Evolutionary conservation across 345 rosid species (phyloP), one percentile per base, ranked within the genome.

Genomic region (Rhodamnia rubescens): DNA sequence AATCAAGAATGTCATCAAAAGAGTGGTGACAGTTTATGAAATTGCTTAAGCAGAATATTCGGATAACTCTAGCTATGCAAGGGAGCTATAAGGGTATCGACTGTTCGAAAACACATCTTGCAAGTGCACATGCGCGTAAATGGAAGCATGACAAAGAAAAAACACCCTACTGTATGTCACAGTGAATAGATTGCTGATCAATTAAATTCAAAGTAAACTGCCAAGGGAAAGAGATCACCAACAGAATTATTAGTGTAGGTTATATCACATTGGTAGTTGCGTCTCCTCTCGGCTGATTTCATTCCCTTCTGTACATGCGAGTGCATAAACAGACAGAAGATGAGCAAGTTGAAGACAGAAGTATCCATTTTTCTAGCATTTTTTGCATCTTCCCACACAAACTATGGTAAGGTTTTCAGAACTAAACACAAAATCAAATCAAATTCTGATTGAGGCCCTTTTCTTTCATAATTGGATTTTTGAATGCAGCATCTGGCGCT

Each of bases 211-310:
- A 50, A 52, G 87, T 36, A 81, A 91, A 78, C 52, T 88, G 81
- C 59, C 44, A 18, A 32, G 81, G 53, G 78, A 29, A 57, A 82
- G 83, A 84, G 86, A 87, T 85, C 53, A 91, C 92, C 90, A 88
- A 93, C 99, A 44, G 99, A 95, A 86, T 95, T 96, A 87, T 95
- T 96, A 84, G 98, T 96, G 90, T 96, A 95, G 74, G 99, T 96
- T 87, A 96, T 95, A 88, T 96, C 98, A 91, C 97, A 94, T 85
- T 88, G 87, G 87, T 96, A 96, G 91, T 91, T 94, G 89, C 88
- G 84, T 90, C 97, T 94, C 89, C 99, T 93, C 91, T 95, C 97
- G 85, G 89, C 89, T 85, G 96, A 88, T 83, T 91, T 90, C 98
- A 96, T 96, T 86, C 96, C 98, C 88, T 92, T 94, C 98, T 96